phyloP scores from a whole-genome alignment of 768 basidiomycete species.

The Boletus sensibilis region DNA sequence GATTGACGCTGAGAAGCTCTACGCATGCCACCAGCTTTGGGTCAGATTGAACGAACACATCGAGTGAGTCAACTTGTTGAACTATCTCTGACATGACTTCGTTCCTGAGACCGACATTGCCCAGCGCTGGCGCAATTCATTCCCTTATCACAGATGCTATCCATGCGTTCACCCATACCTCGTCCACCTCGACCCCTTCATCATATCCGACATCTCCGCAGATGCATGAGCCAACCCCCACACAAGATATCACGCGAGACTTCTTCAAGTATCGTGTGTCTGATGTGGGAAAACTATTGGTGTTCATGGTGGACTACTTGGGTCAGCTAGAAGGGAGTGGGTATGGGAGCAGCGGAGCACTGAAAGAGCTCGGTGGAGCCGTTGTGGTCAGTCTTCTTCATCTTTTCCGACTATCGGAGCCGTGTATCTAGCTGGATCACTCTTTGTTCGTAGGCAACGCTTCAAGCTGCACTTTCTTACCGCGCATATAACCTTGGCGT shows the following conservation, averaged over 20 bases:
- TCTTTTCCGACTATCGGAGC: background rate
- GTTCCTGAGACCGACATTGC: slow-evolving; percentile 1
- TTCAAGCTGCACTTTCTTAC: slow-evolving; percentile 72
- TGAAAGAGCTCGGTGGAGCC: slow-evolving; percentile 43
- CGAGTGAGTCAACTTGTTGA: slow-evolving; percentile 41
- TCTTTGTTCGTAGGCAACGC: slow-evolving; percentile 51
- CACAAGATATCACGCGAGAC: slow-evolving; percentile 73
- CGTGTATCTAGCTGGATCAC: background rate
- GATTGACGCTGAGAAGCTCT: slow-evolving; percentile 83
- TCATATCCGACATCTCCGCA: slow-evolving; percentile 22
- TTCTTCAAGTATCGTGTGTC: slow-evolving; percentile 76
- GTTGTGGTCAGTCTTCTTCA: slow-evolving; percentile 52
- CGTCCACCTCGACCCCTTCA: slow-evolving; percentile 14
- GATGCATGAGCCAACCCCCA: slow-evolving; percentile 48
- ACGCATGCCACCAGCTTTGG: slow-evolving; percentile 82
- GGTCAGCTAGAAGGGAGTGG: slow-evolving; percentile 25
- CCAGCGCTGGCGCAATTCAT: slow-evolving; percentile 53
- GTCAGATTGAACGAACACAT: slow-evolving; percentile 65
- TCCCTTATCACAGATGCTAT: slow-evolving; percentile 73
- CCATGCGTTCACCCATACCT: slow-evolving; percentile 45
- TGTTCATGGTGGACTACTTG: slow-evolving; percentile 48
- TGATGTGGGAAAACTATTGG: slow-evolving; percentile 67
- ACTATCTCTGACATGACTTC: background rate
- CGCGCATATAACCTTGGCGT: slow-evolving; percentile 67
- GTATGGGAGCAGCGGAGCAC: slow-evolving; percentile 20